A percentile compares a stretch with the other conserved stretches of the same genome.
phyloP scores from a whole-genome alignment of 2,329 filamentous ascomycete genomes.

The Trichoderma harzianum region DNA sequence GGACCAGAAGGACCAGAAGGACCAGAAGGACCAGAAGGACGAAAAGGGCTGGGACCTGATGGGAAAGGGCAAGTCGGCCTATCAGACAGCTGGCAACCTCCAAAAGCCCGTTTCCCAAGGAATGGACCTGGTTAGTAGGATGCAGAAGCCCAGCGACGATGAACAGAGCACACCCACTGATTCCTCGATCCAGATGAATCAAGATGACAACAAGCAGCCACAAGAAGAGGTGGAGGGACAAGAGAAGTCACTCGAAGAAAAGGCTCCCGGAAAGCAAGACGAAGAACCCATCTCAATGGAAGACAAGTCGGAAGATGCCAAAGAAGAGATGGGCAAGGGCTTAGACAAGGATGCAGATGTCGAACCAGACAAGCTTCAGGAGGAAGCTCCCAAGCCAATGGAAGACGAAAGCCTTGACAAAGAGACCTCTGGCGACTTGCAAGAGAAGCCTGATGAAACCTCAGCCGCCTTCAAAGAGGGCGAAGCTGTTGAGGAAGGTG shows the following conservation, averaged over 20 bases:
- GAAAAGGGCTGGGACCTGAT: conserved; percentile 26
- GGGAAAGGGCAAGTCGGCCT: conserved; percentile 29
- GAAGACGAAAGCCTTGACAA: neutral
- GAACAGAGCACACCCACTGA: neutral
- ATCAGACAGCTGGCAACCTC: conserved; percentile 21
- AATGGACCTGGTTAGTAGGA: conserved; percentile 21
- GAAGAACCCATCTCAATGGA: neutral
- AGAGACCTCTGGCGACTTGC: neutral
- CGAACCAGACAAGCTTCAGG: neutral
- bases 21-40: conserved; percentile 24
- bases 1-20: neutral
- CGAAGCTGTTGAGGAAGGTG: neutral
- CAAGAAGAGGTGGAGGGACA: neutral
- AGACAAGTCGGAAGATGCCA: neutral
- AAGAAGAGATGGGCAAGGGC: neutral
- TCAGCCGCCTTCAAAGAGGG: neutral
- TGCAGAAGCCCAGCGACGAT: conserved; percentile 16
- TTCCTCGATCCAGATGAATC: neutral
- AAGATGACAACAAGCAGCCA: neutral
- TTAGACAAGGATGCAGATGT: neutral
- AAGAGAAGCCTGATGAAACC: neutral
- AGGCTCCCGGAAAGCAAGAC: neutral
- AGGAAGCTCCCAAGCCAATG: neutral
- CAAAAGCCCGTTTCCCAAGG: conserved; percentile 25
- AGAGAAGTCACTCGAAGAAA: neutral